Percentiles rank a stretch among this genome's conserved stretches.
Conservation (phyloP, 108 stramenopile genomes). For the Pseudonitzschia delicatissima region DNA sequence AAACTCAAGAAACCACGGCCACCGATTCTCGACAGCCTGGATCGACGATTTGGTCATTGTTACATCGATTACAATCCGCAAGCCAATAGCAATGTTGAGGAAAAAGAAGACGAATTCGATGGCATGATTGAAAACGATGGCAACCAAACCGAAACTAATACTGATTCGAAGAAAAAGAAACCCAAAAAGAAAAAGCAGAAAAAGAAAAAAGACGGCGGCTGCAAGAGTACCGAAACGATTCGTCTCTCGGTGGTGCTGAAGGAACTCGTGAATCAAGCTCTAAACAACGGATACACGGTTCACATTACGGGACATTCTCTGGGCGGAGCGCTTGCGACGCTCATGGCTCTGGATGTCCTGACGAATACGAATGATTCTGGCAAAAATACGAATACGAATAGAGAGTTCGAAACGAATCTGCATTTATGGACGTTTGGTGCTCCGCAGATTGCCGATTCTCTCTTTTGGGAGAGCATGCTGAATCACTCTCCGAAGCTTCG, state of each 20-base stretch:
- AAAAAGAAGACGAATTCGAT: background rate
- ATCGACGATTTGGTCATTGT: slow-evolving; percentile 28
- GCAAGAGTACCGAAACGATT: slow-evolving; percentile 21
- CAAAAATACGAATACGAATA: background rate
- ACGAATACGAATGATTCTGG: background rate
- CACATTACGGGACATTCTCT: slow-evolving; percentile 49
- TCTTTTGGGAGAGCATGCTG: slow-evolving; percentile 35
- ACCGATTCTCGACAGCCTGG: slow-evolving; percentile 4
- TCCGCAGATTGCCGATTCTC: slow-evolving; percentile 43
- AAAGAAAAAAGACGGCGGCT: slow-evolving; percentile 22
- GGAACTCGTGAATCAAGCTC: slow-evolving; percentile 24
- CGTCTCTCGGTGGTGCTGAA: slow-evolving; percentile 31
- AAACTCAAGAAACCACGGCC: too few species aligned
- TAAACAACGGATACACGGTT: slow-evolving; percentile 32
- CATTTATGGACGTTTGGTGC: slow-evolving; percentile 57
- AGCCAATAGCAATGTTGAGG: slow-evolving; percentile 4
- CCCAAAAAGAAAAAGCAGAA: background rate
- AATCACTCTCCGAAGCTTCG: background rate
- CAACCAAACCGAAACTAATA: background rate
- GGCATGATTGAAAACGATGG: background rate
- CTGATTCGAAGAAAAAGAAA: background rate
- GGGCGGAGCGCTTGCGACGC: slow-evolving; percentile 39
- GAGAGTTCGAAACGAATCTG: background rate
- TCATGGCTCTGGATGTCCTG: slow-evolving; percentile 40
- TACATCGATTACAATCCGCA: too few species aligned